Percentiles rank a stretch among this genome's conserved stretches.
Conservation (phyloP, 352 stramenopile species). For the Phytopythium litorale region DNA sequence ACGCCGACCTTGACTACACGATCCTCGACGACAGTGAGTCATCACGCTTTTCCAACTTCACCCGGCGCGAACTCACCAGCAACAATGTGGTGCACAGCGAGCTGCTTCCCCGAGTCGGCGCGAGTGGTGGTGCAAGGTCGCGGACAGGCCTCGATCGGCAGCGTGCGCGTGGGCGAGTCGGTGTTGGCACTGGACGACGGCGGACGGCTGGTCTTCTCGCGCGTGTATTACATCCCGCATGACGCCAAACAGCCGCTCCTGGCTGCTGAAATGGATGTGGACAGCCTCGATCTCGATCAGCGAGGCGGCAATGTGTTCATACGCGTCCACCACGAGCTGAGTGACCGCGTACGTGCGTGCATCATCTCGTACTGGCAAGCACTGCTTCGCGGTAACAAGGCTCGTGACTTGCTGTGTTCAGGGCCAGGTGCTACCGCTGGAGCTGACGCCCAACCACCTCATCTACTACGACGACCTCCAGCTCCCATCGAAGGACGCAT, state of each 20-base stretch:
- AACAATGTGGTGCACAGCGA: constrained; percentile 23
- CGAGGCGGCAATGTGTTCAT: constrained; percentile 19
- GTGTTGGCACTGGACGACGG: constrained; percentile 44
- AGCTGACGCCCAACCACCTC: constrained; percentile 50
- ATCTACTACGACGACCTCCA: constrained; percentile 23
- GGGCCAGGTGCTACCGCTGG: constrained; percentile 18
- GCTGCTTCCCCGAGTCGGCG: constrained; percentile 56
- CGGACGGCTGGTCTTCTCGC: constrained; percentile 34
- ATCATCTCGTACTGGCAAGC: too few species aligned
- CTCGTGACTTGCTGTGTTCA: constrained; percentile 5
- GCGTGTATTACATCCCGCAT: constrained; percentile 69
- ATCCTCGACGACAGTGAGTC: constrained; percentile 40
- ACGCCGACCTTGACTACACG: constrained; percentile 40
- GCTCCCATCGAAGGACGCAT: neutral
- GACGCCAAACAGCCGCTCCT: constrained; percentile 17
- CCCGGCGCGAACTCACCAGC: neutral
- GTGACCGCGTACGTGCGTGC: neutral
- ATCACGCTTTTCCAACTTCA: neutral
- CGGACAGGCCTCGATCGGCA: constrained; percentile 12
- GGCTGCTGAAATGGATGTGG: neutral
- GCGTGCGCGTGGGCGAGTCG: constrained; percentile 41
- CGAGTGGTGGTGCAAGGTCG: constrained; percentile 23
- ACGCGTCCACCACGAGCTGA: constrained; percentile 27
- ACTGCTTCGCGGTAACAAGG: neutral
- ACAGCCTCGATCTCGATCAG: neutral